Percentiles rank a stretch among this genome's conserved stretches.
These are phyloP conservation scores for Colletotrichum phormii DNA, from an alignment of 2,329 filamentous ascomycete species.

Conservation along the genomic window DNA sequence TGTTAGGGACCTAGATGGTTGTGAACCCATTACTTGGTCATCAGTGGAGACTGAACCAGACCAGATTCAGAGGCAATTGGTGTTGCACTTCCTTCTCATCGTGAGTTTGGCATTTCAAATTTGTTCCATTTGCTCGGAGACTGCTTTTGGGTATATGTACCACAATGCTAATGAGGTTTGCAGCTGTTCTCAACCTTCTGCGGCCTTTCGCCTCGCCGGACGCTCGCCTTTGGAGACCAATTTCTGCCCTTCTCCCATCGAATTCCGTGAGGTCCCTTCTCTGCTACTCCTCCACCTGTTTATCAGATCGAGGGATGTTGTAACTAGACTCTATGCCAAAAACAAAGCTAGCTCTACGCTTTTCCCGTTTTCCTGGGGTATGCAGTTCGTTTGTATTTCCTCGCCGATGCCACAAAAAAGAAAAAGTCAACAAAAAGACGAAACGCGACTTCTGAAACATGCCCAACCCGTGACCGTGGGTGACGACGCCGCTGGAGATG, in stretches of 20 bases:
- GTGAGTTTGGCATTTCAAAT: neutral
- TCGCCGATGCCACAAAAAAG: neutral
- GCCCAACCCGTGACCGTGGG: conserved; percentile 3
- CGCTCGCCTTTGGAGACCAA: neutral
- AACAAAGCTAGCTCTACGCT: conserved; percentile 31
- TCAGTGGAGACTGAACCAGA: neutral
- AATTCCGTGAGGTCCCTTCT: neutral
- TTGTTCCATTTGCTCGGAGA: conserved; percentile 19
- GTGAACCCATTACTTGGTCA: neutral
- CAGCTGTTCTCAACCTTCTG: neutral
- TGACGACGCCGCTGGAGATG: conserved; percentile 25
- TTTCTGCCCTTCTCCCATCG: neutral
- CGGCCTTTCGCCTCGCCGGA: neutral
- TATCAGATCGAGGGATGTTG: neutral
- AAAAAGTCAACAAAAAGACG: conserved; percentile 5
- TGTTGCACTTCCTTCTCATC: neutral
- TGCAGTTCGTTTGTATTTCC: conserved; percentile 24
- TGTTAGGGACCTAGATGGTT: neutral
- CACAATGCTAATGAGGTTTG: conserved; percentile 18
- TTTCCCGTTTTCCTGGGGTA: conserved; percentile 22
- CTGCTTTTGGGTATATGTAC: conserved; percentile 31
- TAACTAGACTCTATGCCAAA: conserved; percentile 25
- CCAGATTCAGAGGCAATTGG: neutral
- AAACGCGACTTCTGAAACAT: conserved; percentile 6
- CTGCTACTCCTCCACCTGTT: neutral